These are phyloP conservation scores for Claviceps digitariae DNA, from an alignment of 2,329 filamentous ascomycete genomes.

Conservation along the genomic window DNA sequence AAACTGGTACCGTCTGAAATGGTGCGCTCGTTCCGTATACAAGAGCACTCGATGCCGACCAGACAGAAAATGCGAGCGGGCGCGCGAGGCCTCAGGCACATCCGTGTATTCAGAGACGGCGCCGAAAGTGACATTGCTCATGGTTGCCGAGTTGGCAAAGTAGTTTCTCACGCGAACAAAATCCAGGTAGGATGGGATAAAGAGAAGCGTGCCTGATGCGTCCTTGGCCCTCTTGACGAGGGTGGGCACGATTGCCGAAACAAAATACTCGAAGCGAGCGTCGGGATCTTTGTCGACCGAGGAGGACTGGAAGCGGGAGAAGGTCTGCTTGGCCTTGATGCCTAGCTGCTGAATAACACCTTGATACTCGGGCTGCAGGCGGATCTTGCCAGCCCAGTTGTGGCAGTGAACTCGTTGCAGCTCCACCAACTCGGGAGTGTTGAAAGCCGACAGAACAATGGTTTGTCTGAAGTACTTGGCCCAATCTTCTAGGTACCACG, in stretches of 20 bases:
- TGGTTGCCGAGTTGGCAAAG: constrained; percentile 58
- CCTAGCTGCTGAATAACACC: constrained; percentile 63
- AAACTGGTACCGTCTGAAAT: constrained; percentile 80
- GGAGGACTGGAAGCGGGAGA: constrained; percentile 67
- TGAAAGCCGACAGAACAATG: constrained; percentile 65
- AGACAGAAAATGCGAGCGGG: constrained; percentile 73
- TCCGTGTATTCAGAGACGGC: constrained; percentile 81
- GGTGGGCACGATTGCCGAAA: constrained; percentile 61
- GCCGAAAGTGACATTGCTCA: constrained; percentile 46
- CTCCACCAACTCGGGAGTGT: constrained; percentile 77
- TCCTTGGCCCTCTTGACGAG: constrained; percentile 56
- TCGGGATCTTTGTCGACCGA: constrained; percentile 69
- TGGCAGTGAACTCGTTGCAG: constrained; percentile 63
- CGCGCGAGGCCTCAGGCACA: constrained; percentile 64
- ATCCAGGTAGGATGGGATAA: constrained; percentile 87
- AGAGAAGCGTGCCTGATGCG: constrained; percentile 61
- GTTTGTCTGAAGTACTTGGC: constrained; percentile 75
- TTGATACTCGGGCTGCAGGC: constrained; percentile 54
- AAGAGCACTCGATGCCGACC: constrained; percentile 73
- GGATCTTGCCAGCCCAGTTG: constrained; percentile 70
- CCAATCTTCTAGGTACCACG: constrained; percentile 86
- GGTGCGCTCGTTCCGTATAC: constrained; percentile 92
- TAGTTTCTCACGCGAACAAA: constrained; percentile 90
- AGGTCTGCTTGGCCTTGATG: constrained; percentile 69
- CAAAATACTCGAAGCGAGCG: constrained; percentile 82